Conservation (phyloP, 306 rosid genomes). For the Trifolium dubium region DNA sequence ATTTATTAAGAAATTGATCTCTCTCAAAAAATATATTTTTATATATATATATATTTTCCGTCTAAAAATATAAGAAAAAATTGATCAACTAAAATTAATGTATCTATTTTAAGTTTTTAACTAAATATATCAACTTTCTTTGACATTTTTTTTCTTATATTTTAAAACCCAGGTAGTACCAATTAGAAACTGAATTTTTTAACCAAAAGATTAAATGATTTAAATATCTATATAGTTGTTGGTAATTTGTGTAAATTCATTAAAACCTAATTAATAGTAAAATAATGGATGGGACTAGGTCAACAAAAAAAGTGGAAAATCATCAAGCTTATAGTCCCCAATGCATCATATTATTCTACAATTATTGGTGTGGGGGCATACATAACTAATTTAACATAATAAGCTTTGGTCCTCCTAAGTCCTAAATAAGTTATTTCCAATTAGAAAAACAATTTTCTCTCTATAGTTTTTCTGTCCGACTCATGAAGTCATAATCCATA, state of each 20-base stretch:
- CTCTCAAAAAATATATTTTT: too few species aligned
- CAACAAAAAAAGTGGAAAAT: conserved; percentile 52
- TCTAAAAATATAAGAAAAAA: too few species aligned
- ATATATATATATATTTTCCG: too few species aligned
- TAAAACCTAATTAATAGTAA: conserved; percentile 22
- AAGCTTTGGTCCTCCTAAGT: conserved; percentile 51
- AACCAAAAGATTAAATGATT: too few species aligned
- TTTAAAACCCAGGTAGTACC: too few species aligned
- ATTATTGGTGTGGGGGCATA: conserved; percentile 74
- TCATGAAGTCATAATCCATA: conserved; percentile 67
- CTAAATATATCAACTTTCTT: too few species aligned
- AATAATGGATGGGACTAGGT: conserved; percentile 48
- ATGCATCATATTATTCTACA: conserved; percentile 68
- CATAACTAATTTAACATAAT: conserved; percentile 41
- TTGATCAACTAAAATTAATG: too few species aligned
- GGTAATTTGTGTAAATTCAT: conserved; percentile 39
- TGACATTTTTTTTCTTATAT: too few species aligned
- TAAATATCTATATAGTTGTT: too few species aligned
- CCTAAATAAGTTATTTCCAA: conserved; percentile 74
- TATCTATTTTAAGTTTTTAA: too few species aligned
- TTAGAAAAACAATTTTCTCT: conserved; percentile 51
- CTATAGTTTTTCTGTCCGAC: conserved; percentile 46
- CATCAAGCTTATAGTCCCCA: conserved; percentile 41
- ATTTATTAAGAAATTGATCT: too few species aligned
- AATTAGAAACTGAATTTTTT: too few species aligned